Evolutionary conservation across 1,139 yeast species (phyloP).

Genomic region (Diutina scorzettiae): DNA sequence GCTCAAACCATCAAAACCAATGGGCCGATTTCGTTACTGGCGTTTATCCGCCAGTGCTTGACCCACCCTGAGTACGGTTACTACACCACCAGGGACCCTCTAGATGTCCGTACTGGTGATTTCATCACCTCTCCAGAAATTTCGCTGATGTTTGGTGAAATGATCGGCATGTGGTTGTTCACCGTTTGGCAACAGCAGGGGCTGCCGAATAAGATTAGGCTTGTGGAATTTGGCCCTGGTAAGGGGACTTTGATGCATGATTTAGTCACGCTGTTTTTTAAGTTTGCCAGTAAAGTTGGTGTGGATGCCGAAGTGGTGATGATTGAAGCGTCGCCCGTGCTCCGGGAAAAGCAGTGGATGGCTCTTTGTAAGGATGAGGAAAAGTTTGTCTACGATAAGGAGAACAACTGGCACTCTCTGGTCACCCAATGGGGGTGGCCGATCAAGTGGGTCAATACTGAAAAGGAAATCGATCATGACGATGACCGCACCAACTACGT

Average conservation of each 20-base stretch:
- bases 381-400: slow-evolving; percentile 13
- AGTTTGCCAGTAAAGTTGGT: slow-evolving; percentile 20
- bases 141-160: slow-evolving; percentile 79
- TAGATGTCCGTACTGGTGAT: slow-evolving; percentile 54
- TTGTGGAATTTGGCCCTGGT: slow-evolving; percentile 89
- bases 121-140: slow-evolving; percentile 83
- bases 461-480: slow-evolving; percentile 33
- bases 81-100: slow-evolving; percentile 67
- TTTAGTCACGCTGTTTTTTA: slow-evolving; percentile 35
- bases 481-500: slow-evolving; percentile 45
- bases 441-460: slow-evolving; percentile 62
- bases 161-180: slow-evolving; percentile 66
- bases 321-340: slow-evolving; percentile 63
- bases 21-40: slow-evolving; percentile 66
- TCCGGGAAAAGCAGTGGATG: slow-evolving; percentile 46
- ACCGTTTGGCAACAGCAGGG: slow-evolving; percentile 51
- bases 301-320: slow-evolving; percentile 34
- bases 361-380: slow-evolving; percentile 29
- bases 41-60: slow-evolving; percentile 74
- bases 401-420: slow-evolving; percentile 20
- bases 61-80: slow-evolving; percentile 73
- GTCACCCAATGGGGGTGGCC: slow-evolving; percentile 41
- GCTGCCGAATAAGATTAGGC: slow-evolving; percentile 33
- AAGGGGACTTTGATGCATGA: slow-evolving; percentile 72
- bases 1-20: slow-evolving; percentile 49